Base-by-base conservation (phyloP, 176 grass and related monocot genomes). In the Oryza longistaminata region DNA sequence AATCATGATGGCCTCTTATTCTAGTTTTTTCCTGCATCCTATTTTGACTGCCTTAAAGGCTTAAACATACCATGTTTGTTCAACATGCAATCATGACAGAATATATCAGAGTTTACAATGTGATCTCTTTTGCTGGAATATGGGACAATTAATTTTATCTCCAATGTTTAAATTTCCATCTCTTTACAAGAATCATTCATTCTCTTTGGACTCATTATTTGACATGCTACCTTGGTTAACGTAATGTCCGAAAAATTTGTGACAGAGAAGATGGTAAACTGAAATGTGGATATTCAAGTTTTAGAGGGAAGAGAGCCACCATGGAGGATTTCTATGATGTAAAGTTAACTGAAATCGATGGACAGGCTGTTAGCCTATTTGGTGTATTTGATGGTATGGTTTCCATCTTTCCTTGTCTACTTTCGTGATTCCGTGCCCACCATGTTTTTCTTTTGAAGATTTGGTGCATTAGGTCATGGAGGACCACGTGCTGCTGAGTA, bases 291-390 rank as follows among this genome's bases (percentile, higher is more conserved):
- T 95, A 93, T 85, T 90, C 92, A 25, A 99, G 96, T 82, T 99
- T 95, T 88, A 90, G 83, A 88, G 96, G 93, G 86, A 90, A 83
- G 72, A 89, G 93, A 81, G 77, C 91, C 73, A 95, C 85, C 50
- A 98, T 96, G 96, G 93, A 98, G 68, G 93, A 98, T 87, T 98
- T 90, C 71, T 98, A 88, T 86, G 96, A 98, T 82, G 83, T 94
- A 66, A 92, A 96, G 81, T 77, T 91, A 83, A 88, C 88, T 76
- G 91, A 90, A 84, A 92, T 98, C 16, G 70, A 94, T 66, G 93
- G 88, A 9, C 85, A 90, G 58, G 50, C 88, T 88, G 90, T 98
- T 85, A 95, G 87, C 82, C 88, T 98, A 21, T 95, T 98, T 86
- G 96, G 93, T 35, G 84, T 94, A 83, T 98, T 92, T 55, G 96